phyloP scores from a whole-genome alignment of 106 monocot species.

The Dioscorea zingiberensis region DNA sequence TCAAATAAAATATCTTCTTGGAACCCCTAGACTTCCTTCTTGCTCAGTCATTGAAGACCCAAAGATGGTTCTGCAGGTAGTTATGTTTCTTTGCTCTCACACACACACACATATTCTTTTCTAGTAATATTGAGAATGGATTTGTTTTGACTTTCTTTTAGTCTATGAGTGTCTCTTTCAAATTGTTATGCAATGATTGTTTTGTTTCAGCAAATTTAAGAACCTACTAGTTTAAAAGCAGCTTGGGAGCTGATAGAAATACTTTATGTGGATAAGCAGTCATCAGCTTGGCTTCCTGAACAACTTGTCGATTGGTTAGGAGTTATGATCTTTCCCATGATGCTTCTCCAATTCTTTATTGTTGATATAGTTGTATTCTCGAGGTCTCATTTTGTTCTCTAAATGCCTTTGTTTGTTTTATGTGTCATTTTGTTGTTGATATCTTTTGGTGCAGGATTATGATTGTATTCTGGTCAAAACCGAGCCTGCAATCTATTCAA shows the following conservation, averaged over 20 bases:
- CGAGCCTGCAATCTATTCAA: slow-evolving; percentile 40
- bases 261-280: slow-evolving; percentile 83
- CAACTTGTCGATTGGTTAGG: slow-evolving; percentile 90
- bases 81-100: too few species aligned
- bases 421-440: background rate
- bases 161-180: too few species aligned
- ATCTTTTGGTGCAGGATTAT: slow-evolving; percentile 44
- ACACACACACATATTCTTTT: too few species aligned
- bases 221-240: slow-evolving; percentile 68
- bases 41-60: slow-evolving; percentile 54
- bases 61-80: slow-evolving; percentile 51
- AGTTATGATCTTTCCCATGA: slow-evolving; percentile 53
- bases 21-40: slow-evolving; percentile 16
- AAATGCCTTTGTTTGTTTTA: too few species aligned
- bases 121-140: too few species aligned
- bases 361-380: too few species aligned
- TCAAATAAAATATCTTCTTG: slow-evolving; percentile 59
- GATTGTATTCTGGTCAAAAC: slow-evolving; percentile 58
- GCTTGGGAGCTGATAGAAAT: slow-evolving; percentile 86
- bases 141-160: too few species aligned
- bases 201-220: slow-evolving; percentile 30
- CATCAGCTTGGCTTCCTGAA: slow-evolving; percentile 76
- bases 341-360: background rate
- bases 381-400: too few species aligned
- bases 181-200: too few species aligned